Evolutionary conservation across 2,329 filamentous ascomycete species (phyloP).

Genomic region (Epichloe coenophiala): DNA sequence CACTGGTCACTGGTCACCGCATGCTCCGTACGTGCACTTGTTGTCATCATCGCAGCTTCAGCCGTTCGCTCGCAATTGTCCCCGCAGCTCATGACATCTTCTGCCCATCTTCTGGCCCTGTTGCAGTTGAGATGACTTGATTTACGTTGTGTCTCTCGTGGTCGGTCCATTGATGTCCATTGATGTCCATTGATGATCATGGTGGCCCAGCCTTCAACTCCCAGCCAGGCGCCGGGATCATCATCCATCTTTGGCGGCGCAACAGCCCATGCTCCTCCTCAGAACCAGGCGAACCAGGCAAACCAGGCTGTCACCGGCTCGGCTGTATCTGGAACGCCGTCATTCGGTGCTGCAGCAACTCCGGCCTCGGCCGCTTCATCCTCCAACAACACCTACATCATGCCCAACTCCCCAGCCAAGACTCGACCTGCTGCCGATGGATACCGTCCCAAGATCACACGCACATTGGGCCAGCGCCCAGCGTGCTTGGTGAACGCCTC

Average conservation of each 20-base stretch:
- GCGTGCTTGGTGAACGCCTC: slow-evolving; percentile 96
- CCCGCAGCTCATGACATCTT: not conserved
- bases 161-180: slow-evolving; percentile 7
- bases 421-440: slow-evolving; percentile 52
- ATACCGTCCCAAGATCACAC: slow-evolving; percentile 73
- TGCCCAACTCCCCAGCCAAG: slow-evolving; percentile 73
- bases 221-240: slow-evolving; percentile 23
- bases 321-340: slow-evolving; percentile 14
- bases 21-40: not conserved
- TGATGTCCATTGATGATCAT: slow-evolving; percentile 11
- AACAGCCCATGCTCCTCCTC: slow-evolving; percentile 14
- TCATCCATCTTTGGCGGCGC: slow-evolving; percentile 34
- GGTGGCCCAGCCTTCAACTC: slow-evolving; percentile 33
- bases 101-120: not conserved
- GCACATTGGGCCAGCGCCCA: slow-evolving; percentile 66
- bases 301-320: slow-evolving; percentile 14
- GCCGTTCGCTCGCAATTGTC: not conserved
- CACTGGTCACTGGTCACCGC: no score
- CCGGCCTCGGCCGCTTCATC: slow-evolving; percentile 21
- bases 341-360: slow-evolving; percentile 11
- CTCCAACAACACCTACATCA: slow-evolving; percentile 75
- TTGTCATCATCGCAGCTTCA: slow-evolving; percentile 1
- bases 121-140: slow-evolving; percentile 6
- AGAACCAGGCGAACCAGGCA: slow-evolving; percentile 16
- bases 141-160: not conserved